phyloP scores from a whole-genome alignment of 805 yeast genomes.

The Suhomyces faveliae region DNA sequence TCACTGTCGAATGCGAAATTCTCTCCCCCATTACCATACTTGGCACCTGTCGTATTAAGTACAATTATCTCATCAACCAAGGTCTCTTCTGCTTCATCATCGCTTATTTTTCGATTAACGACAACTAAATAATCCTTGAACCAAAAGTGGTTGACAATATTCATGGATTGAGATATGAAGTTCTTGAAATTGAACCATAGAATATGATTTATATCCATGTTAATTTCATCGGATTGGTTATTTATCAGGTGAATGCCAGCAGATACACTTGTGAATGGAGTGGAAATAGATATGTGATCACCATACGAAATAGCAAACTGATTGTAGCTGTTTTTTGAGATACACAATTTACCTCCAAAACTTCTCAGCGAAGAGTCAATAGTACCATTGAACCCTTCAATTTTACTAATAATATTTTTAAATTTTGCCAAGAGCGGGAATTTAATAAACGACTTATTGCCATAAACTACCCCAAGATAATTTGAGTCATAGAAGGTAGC shows the following conservation, averaged over 20 bases:
- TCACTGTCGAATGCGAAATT: conserved; percentile 37
- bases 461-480: conserved; percentile 24
- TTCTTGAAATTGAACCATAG: conserved; percentile 41
- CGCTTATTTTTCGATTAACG: conserved; percentile 27
- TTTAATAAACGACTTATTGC: conserved; percentile 19
- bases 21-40: conserved; percentile 32
- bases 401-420: conserved; percentile 23
- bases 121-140: conserved; percentile 33
- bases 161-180: conserved; percentile 30
- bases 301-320: conserved; percentile 33
- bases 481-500: conserved; percentile 24
- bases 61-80: conserved; percentile 37
- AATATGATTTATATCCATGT: conserved; percentile 28
- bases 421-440: conserved; percentile 33
- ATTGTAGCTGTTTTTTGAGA: conserved; percentile 20
- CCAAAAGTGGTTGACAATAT: conserved; percentile 37
- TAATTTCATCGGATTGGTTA: conserved; percentile 10
- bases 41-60: conserved; percentile 29
- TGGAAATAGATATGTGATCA: conserved; percentile 27
- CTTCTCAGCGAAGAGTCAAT: conserved; percentile 14
- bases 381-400: conserved; percentile 22
- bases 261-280: conserved; percentile 18
- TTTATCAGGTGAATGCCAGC: not conserved
- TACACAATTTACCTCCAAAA: conserved; percentile 21
- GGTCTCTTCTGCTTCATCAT: conserved; percentile 4